Evolutionary conservation across 768 basidiomycete genomes (phyloP), one percentile per base, ranked within the genome.

Genomic region (Lepiota venenata): DNA sequence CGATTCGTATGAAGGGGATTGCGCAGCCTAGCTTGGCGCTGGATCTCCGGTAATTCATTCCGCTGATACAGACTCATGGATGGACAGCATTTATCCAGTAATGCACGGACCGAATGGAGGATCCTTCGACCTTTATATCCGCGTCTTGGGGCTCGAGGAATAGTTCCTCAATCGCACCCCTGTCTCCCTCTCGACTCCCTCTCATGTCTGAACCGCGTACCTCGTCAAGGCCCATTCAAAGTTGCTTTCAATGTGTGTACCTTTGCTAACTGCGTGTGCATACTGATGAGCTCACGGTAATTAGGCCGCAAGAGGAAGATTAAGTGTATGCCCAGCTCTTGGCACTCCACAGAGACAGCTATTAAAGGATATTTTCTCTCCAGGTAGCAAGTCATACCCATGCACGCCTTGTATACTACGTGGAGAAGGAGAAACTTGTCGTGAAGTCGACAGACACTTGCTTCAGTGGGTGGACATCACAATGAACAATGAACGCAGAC

Each of bases 231-330:
- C 65, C 65, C 38, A 66, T 66, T 6, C 65, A 66, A 44, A 66
- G 65, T 44, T 66, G 65, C 29, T 63, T 63, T 27, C 65, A 66
- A 56, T 66, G 65, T 65, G 32, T 16, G 62, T 47, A 20, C 35
- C 41, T 18, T 18, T 47, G 15, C 11, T n/a, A 25, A 22, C 25
- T 9, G 15, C 10, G 18, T 27, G 3, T 29, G n/a, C 32, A 18
- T 47, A 32, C 27, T 16, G 29, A 10, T 47, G 16, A 36, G 9
- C 20, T 39, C 11, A 10, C 8, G 35, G 16, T 2, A 2, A 18
- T 16, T 22, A 66, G 65, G 65, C 52, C 62, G 65, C n/a, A 66
- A 63, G 55, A 58, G 65, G 52, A 66, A 66, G 49, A 66, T 66
- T 38, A 66, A 66, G 59, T 66, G 65, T 64, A 46, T 40, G 35